Conservation (phyloP, 2,329 filamentous ascomycete genomes). For the Chrysoporthe austroafricana region DNA sequence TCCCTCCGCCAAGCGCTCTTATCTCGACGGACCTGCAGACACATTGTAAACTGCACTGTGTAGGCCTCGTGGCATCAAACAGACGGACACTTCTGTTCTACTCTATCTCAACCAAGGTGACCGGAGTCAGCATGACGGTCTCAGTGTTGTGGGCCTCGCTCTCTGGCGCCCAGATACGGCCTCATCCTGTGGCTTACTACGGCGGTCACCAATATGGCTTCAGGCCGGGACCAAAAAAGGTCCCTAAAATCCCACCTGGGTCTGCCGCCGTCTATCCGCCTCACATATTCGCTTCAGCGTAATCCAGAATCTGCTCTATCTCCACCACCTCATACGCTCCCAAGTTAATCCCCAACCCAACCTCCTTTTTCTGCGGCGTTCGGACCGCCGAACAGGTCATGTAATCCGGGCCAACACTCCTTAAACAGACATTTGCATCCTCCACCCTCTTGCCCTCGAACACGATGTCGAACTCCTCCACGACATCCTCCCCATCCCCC, state of each 20-base stretch:
- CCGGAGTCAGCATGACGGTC: background rate
- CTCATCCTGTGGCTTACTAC: slow-evolving; percentile 4
- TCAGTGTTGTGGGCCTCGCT: background rate
- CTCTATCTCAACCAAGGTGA: background rate
- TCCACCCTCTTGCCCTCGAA: slow-evolving; percentile 45
- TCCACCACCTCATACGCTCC: slow-evolving; percentile 48
- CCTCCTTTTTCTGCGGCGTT: slow-evolving; percentile 42
- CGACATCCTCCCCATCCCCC: slow-evolving; percentile 40
- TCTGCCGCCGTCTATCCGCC: background rate
- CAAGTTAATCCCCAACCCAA: slow-evolving; percentile 44
- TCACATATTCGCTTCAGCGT: slow-evolving; percentile 44
- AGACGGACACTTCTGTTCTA: background rate
- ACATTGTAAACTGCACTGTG: background rate
- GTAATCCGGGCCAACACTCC: slow-evolving; percentile 52
- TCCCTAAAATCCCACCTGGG: background rate
- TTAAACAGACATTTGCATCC: slow-evolving; percentile 47
- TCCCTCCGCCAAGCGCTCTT: background rate
- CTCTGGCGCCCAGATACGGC: background rate
- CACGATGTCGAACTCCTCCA: slow-evolving; percentile 43
- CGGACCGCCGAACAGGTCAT: slow-evolving; percentile 59
- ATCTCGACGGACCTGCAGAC: background rate
- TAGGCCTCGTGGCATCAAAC: background rate
- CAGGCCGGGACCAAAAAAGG: background rate
- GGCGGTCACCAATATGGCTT: background rate
- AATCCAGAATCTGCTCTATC: slow-evolving; percentile 50